Base-by-base conservation (phyloP, 1,139 yeast genomes). In the Schizosaccharomyces versatilis region DNA sequence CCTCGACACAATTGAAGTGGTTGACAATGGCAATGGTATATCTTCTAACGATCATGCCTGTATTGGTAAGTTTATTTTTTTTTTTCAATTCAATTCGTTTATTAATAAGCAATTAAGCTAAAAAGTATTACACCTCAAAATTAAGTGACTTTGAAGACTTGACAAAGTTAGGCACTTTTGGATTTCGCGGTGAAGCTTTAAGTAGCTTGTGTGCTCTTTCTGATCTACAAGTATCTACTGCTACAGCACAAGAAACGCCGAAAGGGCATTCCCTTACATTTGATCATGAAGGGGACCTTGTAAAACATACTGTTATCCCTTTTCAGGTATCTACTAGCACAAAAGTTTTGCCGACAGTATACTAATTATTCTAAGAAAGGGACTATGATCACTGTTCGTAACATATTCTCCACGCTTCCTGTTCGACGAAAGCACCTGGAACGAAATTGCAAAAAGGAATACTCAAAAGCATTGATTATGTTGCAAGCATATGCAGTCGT, bases 151-250 rank as follows among this genome's bases (percentile, higher is more conserved):
- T 81, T 63, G 77, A 76, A 24, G 85, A 80, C 60, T 67, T 83
- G 38, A 69, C 69, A 7, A 62, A 64, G 3, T 75, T 81, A 6
- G 61, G 62, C 3, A 80, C 90, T 0, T 68, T 81, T 47, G 95
- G 95, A 0, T 84, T 84, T 62, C 72, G 95, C 65, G 95, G 95
- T 32, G 94, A 84, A 65, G 94, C 94, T 0, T 68, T 84, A 62
- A 78, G 83, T 61, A 81, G 94, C 0, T 64, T 84, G 14, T 80
- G 88, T 63, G 72, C 79, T 1, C 68, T 83, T n/a, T 70, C 75
- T 3, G 67, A 78, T 5, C 59, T 73, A 24, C 64, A 65, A 9
- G 71, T 86, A 0, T 68, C 67, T 1, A 85, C 95, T 0, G 74
- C 83, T 10, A 71, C 78, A 0, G 64, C 64, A 2, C 62, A 63